Percentiles rank a stretch among this genome's conserved stretches.
Evolutionary conservation across 306 rosid species (phyloP).

Genomic region (Bauhinia variegata): DNA sequence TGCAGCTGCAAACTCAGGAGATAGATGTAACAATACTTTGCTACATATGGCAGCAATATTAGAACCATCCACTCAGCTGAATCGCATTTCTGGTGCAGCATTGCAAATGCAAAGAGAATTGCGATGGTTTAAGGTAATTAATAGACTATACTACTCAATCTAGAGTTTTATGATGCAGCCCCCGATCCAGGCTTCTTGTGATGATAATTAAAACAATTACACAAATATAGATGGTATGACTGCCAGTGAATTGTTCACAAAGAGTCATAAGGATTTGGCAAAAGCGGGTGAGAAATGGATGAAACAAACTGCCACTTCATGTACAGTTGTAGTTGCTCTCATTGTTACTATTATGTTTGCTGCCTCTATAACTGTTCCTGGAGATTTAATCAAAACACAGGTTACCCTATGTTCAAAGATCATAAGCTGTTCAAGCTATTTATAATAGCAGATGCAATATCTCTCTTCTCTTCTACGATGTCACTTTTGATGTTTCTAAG

Average conservation of each 20-base stretch:
- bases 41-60: constrained; percentile 23
- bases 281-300: constrained; percentile 27
- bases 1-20: neutral
- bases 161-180: no score
- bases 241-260: no score
- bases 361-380: constrained; percentile 2
- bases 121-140: constrained; percentile 29
- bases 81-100: constrained; percentile 24
- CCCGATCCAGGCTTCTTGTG: no score
- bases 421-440: neutral
- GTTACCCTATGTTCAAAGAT: constrained; percentile 5
- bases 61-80: neutral
- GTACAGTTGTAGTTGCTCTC: neutral
- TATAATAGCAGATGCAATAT: neutral
- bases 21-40: neutral
- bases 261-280: no score
- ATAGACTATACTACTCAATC: no score
- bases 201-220: no score
- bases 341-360: constrained; percentile 5
- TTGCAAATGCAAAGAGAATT: constrained; percentile 34
- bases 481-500: neutral
- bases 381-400: neutral
- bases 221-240: no score
- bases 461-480: neutral
- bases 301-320: neutral